Conservation (phyloP, 83 land plant species). For the Picea abies region DNA sequence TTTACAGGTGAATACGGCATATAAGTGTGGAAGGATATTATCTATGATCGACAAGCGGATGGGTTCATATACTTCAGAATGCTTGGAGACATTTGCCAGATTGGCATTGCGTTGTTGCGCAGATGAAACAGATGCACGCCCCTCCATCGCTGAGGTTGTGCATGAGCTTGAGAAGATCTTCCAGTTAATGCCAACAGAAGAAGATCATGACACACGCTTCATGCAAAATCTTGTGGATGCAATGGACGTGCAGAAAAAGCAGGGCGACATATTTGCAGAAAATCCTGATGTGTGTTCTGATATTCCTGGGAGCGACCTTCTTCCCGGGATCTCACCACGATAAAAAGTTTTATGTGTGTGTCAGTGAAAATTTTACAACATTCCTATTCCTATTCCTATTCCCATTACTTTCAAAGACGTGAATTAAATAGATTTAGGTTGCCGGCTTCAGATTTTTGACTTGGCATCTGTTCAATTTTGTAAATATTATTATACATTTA, state of each 20-base stretch:
- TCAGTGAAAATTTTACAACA: no score
- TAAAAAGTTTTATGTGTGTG: not conserved
- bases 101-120: constrained; percentile 68
- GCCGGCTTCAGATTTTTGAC: no score
- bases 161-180: constrained; percentile 60
- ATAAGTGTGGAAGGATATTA: constrained; percentile 44
- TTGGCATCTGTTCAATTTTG: no score
- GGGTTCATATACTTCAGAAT: constrained; percentile 72
- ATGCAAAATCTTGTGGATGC: no score
- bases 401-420: no score
- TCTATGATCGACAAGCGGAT: constrained; percentile 47
- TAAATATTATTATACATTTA: no score
- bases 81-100: constrained; percentile 49
- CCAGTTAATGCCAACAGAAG: constrained; percentile 36
- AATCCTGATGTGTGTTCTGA: constrained; percentile 3
- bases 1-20: constrained; percentile 59
- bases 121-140: constrained; percentile 56
- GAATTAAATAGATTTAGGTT: no score
- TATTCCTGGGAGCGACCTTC: constrained; percentile 6
- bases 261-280: not conserved
- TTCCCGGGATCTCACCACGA: not conserved
- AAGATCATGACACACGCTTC: no score
- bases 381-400: no score
- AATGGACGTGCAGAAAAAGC: no score
- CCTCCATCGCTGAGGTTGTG: constrained; percentile 71